Evolutionary conservation across 371 early-diverging fungal genomes (phyloP).

Genomic region (Circinella umbellata): DNA sequence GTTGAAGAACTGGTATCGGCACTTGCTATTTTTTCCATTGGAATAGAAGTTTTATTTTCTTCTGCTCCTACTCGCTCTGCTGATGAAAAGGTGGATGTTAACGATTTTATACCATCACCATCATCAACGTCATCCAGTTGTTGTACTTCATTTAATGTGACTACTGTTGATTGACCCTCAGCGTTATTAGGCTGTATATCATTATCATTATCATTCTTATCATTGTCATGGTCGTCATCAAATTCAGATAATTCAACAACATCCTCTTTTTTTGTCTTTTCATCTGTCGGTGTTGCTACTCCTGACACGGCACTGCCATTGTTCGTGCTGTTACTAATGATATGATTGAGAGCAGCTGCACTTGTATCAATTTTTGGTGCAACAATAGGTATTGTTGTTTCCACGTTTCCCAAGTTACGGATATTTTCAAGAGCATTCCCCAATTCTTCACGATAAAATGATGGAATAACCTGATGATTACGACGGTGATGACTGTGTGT

Average conservation of each 20-base stretch:
- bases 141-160: too few relatives aligned
- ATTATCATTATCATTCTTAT: too few relatives aligned
- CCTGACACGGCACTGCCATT: neutral
- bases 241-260: too few relatives aligned
- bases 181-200: too few relatives aligned
- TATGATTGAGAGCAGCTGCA: neutral
- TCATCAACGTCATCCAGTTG: too few relatives aligned
- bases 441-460: neutral
- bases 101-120: neutral
- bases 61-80: neutral
- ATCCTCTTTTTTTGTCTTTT: too few relatives aligned
- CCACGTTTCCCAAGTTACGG: neutral
- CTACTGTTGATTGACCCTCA: too few relatives aligned
- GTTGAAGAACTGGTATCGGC: neutral
- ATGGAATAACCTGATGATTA: neutral
- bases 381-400: slow-evolving; percentile 8
- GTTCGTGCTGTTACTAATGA: neutral
- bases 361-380: slow-evolving; percentile 5
- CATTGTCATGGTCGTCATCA: too few relatives aligned
- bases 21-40: neutral
- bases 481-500: neutral
- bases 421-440: neutral
- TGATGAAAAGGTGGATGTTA: slow-evolving; percentile 1
- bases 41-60: neutral
- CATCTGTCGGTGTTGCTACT: too few relatives aligned